Evolutionary conservation across 306 rosid species (phyloP).

Genomic region (Acacia acuminata): DNA sequence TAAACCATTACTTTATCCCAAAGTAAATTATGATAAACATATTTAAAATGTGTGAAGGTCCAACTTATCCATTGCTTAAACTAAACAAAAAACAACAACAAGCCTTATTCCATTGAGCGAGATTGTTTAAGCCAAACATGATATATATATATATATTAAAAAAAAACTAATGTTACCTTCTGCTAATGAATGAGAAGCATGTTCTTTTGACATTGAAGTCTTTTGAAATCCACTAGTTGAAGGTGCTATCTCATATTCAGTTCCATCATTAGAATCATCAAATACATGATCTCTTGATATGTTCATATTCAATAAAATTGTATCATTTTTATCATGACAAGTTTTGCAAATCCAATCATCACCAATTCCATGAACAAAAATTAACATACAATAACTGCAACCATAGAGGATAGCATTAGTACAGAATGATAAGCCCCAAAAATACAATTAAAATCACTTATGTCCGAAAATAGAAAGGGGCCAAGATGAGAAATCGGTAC

Average conservation of each 20-base stretch:
- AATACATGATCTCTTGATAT: too few relatives aligned
- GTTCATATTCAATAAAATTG: too few relatives aligned
- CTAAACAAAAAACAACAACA: neutral
- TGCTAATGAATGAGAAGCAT: constrained; percentile 27
- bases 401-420: constrained; percentile 20
- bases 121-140: neutral
- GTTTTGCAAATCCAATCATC: constrained; percentile 58
- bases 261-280: neutral
- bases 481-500: constrained; percentile 42
- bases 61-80: too few relatives aligned
- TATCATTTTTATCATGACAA: constrained; percentile 32
- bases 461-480: neutral
- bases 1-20: too few relatives aligned
- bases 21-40: too few relatives aligned
- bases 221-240: constrained; percentile 2
- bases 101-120: neutral
- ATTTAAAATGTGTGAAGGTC: too few relatives aligned
- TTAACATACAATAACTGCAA: constrained; percentile 69
- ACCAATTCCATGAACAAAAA: neutral
- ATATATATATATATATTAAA: too few relatives aligned
- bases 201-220: constrained; percentile 28
- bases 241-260: neutral
- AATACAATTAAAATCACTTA: neutral
- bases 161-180: too few relatives aligned
- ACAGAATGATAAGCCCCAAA: constrained; percentile 23